These are phyloP conservation scores for Xylaria sp. DNA, from an alignment of 2,329 filamentous ascomycete genomes.

Conservation along the genomic window DNA sequence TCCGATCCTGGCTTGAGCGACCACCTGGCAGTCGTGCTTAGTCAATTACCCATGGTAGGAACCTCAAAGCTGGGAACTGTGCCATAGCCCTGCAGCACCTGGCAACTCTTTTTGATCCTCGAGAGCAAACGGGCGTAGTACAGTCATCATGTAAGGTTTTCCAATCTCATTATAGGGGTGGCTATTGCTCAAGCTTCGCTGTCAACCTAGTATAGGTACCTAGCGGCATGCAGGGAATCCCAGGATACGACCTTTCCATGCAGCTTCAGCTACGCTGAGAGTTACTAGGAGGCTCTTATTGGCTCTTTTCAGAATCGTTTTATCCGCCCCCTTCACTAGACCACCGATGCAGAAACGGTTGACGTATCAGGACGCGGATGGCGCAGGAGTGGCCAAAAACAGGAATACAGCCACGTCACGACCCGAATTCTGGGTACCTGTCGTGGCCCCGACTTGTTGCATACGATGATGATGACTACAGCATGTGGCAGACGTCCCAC, in stretches of 20 bases:
- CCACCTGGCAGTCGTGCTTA: not conserved
- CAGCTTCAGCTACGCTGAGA: slow-evolving; percentile 9
- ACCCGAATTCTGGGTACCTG: slow-evolving; percentile 2
- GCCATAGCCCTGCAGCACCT: slow-evolving; percentile 9
- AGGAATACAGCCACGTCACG: slow-evolving; percentile 13
- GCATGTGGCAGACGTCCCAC: too few relatives aligned
- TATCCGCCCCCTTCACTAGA: too few relatives aligned
- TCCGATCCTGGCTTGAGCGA: not conserved
- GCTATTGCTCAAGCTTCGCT: not conserved
- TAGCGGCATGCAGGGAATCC: slow-evolving; percentile 22
- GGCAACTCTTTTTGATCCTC: not conserved
- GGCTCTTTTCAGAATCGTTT: not conserved
- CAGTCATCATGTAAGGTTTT: too few relatives aligned
- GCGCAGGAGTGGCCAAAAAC: slow-evolving; percentile 22
- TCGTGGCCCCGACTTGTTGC: slow-evolving; percentile 5
- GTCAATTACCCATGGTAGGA: not conserved
- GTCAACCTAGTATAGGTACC: not conserved
- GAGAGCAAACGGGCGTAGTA: not conserved
- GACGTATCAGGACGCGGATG: slow-evolving; percentile 21
- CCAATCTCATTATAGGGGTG: not conserved
- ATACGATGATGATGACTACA: not conserved
- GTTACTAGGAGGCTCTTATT: slow-evolving; percentile 3
- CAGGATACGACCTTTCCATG: slow-evolving; percentile 22
- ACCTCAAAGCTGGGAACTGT: not conserved
- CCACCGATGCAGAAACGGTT: slow-evolving; percentile 18